Evolutionary conservation across 164 flowering plant species (phyloP).

Genomic region (Vitis riparia): DNA sequence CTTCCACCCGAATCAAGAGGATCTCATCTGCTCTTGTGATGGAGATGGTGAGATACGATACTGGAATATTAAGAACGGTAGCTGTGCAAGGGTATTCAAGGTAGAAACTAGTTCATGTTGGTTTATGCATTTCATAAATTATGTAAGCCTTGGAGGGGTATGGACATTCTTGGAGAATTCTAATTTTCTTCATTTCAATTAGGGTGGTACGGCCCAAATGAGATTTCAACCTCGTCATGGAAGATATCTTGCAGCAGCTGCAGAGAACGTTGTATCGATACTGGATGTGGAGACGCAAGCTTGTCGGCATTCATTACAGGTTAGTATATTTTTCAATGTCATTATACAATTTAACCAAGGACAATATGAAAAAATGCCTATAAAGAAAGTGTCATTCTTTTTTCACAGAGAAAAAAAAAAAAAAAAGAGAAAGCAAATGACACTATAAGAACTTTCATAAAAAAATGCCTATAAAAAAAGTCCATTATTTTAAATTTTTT

Average conservation of each 20-base stretch:
- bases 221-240: conserved; percentile 77
- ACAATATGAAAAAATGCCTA: too few species aligned
- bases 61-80: conserved; percentile 65
- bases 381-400: too few species aligned
- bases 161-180: not conserved
- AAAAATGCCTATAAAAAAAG: too few species aligned
- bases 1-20: conserved; percentile 76
- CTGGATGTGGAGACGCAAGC: conserved; percentile 62
- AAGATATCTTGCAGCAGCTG: conserved; percentile 67
- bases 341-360: not conserved
- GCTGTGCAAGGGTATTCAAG: conserved; percentile 55
- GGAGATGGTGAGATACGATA: conserved; percentile 72
- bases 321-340: conserved; percentile 5
- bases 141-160: too few species aligned
- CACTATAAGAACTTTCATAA: too few species aligned
- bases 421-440: too few species aligned
- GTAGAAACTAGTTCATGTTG: conserved; percentile 26
- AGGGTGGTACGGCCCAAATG: conserved; percentile 70
- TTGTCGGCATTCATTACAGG: conserved; percentile 55
- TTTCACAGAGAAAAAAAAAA: too few species aligned
- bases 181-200: not conserved
- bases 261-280: conserved; percentile 63
- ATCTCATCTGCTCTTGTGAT: conserved; percentile 78
- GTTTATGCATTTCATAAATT: not conserved
- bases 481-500: too few species aligned